These are phyloP conservation scores for Hortiboletus flavorubellus DNA, from an alignment of 768 basidiomycete genomes.

Conservation along the genomic window DNA sequence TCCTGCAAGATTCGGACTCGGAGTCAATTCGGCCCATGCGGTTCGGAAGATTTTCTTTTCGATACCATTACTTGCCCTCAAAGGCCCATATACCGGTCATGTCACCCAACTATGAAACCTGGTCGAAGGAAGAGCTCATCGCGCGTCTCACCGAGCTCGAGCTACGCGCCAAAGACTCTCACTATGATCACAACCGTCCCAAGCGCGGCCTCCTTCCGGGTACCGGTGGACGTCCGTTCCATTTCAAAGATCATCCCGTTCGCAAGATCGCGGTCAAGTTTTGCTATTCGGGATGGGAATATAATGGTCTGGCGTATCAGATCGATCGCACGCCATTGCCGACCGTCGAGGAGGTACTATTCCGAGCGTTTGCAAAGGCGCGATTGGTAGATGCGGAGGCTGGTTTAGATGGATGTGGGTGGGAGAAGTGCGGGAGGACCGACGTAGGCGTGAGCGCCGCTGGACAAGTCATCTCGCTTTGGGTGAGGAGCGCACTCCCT, in stretches of 20 bases:
- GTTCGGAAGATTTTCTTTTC: conserved; percentile 31
- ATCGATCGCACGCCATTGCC: conserved; percentile 65
- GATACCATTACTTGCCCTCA: conserved; percentile 32
- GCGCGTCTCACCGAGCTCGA: conserved; percentile 60
- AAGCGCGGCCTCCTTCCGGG: conserved; percentile 2
- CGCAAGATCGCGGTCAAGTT: conserved; percentile 95
- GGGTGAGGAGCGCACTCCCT: conserved; percentile 72
- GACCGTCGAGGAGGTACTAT: conserved; percentile 88
- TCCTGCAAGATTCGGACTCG: too few relatives aligned
- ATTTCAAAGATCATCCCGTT: conserved; percentile 64
- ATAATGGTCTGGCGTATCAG: conserved; percentile 88
- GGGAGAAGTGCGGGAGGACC: conserved; percentile 90
- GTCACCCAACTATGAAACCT: conserved; percentile 47
- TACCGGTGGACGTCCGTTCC: conserved; percentile 43
- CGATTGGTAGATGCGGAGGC: conserved; percentile 69
- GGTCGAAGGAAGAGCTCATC: conserved; percentile 71
- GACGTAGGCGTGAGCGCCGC: conserved; percentile 94
- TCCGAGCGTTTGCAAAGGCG: conserved; percentile 73
- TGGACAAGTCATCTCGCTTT: conserved; percentile 90
- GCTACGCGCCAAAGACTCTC: conserved; percentile 13
- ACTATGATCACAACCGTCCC: conserved; percentile 6
- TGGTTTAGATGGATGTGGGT: conserved; percentile 84
- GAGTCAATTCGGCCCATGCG: conserved; percentile 22
- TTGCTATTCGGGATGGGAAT: conserved; percentile 89
- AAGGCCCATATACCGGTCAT: conserved; percentile 30